A percentile compares a stretch with the other conserved stretches of the same genome.
Conservation (phyloP, 768 basidiomycete species). For the Lactarius trivialis region DNA sequence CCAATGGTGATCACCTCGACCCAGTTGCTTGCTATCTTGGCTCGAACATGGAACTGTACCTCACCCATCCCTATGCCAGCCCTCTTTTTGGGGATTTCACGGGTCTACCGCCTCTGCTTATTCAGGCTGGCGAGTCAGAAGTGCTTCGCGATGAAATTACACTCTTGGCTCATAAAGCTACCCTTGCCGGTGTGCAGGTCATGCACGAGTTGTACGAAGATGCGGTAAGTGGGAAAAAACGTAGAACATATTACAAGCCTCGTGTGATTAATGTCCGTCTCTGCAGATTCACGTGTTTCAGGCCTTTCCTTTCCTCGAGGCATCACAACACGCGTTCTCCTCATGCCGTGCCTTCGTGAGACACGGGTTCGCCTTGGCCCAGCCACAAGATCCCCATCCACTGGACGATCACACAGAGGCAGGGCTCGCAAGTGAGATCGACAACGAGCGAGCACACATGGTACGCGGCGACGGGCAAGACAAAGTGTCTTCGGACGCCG, state of each 20-base stretch:
- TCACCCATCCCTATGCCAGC: constrained; percentile 95
- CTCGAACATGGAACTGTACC: constrained; percentile 65
- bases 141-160: constrained; percentile 92
- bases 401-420: constrained; percentile 52
- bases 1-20: constrained; percentile 77
- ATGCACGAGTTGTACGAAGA: constrained; percentile 89
- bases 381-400: constrained; percentile 43
- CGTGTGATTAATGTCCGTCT: background rate
- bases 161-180: constrained; percentile 89
- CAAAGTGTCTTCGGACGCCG: constrained; percentile 28
- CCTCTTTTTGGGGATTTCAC: constrained; percentile 88
- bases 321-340: constrained; percentile 56
- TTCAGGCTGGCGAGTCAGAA: constrained; percentile 91
- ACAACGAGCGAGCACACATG: constrained; percentile 55
- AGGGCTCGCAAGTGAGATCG: constrained; percentile 62
- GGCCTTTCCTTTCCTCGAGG: constrained; percentile 70
- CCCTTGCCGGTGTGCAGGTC: constrained; percentile 76
- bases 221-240: constrained; percentile 47
- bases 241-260: background rate
- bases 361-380: constrained; percentile 47
- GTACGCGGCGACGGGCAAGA: constrained; percentile 73
- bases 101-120: constrained; percentile 82
- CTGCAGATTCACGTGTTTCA: constrained; percentile 88
- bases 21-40: constrained; percentile 94
- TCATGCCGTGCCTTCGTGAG: constrained; percentile 68